phyloP scores from a whole-genome alignment of 2,329 filamentous ascomycete species.

The Colletotrichum incanum region DNA sequence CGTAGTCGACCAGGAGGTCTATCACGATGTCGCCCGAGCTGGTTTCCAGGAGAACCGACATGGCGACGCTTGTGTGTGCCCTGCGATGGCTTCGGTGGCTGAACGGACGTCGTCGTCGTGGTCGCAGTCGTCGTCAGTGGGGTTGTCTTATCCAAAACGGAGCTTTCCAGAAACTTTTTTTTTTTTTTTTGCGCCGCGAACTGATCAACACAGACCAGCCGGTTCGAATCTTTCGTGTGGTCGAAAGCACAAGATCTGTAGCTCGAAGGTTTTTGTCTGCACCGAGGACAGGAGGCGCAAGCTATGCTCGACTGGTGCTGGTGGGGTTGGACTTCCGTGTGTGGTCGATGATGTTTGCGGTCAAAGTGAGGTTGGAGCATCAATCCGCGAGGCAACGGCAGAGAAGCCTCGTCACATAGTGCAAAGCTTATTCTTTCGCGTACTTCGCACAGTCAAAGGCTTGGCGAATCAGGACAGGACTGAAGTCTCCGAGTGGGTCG shows the following conservation, averaged over 20 bases:
- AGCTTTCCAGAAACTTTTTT: slow-evolving; percentile 17
- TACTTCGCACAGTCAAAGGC: neutral
- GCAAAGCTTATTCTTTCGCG: too few relatives aligned
- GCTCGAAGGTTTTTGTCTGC: slow-evolving; percentile 6
- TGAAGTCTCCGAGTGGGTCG: neutral
- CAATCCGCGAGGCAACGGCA: slow-evolving; percentile 22
- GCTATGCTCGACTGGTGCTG: slow-evolving; percentile 1
- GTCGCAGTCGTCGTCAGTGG: too few relatives aligned
- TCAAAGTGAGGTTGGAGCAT: slow-evolving; percentile 2
- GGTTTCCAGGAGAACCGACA: slow-evolving; percentile 96
- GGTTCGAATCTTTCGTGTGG: neutral
- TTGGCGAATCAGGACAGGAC: slow-evolving; percentile 14
- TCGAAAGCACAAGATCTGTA: slow-evolving; percentile 4
- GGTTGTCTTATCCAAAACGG: neutral
- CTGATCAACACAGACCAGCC: slow-evolving; percentile 15
- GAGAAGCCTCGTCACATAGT: slow-evolving; percentile 40
- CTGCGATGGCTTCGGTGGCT: neutral
- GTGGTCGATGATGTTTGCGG: slow-evolving; percentile 20
- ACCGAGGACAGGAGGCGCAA: neutral
- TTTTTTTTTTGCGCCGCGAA: neutral
- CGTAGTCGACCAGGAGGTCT: slow-evolving; percentile 90
- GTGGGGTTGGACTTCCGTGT: slow-evolving; percentile 11
- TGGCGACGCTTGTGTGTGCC: slow-evolving; percentile 54
- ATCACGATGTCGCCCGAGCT: slow-evolving; percentile 95
- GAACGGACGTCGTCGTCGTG: neutral